Evolutionary conservation across 306 rosid genomes (phyloP).

Genomic region (Sechiopsis laciniata): DNA sequence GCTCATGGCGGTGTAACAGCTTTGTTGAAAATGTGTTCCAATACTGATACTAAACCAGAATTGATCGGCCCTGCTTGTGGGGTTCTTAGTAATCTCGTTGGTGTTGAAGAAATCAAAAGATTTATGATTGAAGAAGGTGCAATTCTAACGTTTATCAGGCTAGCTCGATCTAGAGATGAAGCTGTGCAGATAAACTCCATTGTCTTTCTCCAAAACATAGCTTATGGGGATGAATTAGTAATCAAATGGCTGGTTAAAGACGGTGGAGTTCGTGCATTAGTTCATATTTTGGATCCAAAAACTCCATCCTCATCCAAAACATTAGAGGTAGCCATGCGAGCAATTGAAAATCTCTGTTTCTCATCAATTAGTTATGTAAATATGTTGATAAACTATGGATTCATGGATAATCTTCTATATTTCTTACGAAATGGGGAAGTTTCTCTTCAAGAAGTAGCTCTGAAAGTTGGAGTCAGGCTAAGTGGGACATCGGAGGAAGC

Average conservation of each 20-base stretch:
- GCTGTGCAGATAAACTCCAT: conserved; percentile 57
- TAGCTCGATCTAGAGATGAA: conserved; percentile 52
- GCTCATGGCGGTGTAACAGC: conserved; percentile 84
- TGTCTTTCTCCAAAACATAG: conserved; percentile 48
- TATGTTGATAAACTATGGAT: conserved; percentile 47
- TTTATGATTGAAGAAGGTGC: conserved; percentile 78
- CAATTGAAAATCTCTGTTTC: conserved; percentile 54
- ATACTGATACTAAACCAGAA: conserved; percentile 35
- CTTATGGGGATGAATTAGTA: conserved; percentile 57
- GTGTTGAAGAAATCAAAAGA: conserved; percentile 72
- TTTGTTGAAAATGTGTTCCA: conserved; percentile 52
- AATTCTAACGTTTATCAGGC: conserved; percentile 42
- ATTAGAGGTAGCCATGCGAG: conserved; percentile 53
- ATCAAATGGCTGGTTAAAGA: conserved; percentile 48
- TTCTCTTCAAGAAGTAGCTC: conserved; percentile 58
- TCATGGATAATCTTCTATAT: conserved; percentile 54
- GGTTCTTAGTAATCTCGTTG: conserved; percentile 57
- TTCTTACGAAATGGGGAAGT: conserved; percentile 61
- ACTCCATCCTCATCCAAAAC: conserved; percentile 43
- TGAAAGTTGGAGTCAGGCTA: conserved; percentile 57
- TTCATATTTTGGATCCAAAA: conserved; percentile 49
- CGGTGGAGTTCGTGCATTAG: conserved; percentile 55
- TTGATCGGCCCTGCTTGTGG: conserved; percentile 65
- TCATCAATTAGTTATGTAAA: conserved; percentile 34
- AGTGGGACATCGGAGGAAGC: conserved; percentile 62